phyloP scores from a whole-genome alignment of 2,329 filamentous ascomycete species.

The Simplicillium sp. region DNA sequence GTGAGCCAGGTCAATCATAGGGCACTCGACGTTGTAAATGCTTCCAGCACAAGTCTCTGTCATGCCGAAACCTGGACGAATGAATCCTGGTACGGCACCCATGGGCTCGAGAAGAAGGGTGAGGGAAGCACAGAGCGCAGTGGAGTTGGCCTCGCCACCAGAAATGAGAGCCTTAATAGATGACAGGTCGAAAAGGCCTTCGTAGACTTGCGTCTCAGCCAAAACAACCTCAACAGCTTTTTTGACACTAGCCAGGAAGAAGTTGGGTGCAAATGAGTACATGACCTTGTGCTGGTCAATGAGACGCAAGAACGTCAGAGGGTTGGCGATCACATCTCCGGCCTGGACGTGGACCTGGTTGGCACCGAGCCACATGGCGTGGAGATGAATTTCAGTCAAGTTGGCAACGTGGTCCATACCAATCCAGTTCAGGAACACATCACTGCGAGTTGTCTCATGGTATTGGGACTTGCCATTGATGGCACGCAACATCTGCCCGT shows the following conservation, averaged over 20 bases:
- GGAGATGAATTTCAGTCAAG: conserved; percentile 41
- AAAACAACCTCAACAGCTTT: not conserved
- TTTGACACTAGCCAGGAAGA: conserved; percentile 19
- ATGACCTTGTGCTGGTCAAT: conserved; percentile 29
- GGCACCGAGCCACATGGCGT: conserved; percentile 28
- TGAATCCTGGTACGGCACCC: conserved; percentile 21
- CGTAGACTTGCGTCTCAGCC: too few relatives aligned
- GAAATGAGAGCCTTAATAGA: conserved; percentile 23
- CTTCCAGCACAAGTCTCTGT: conserved; percentile 43
- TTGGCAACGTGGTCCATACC: conserved; percentile 44
- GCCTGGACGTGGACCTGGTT: conserved; percentile 36
- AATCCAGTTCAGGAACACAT: conserved; percentile 37
- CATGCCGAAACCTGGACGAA: conserved; percentile 36
- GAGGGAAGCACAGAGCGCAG: conserved; percentile 18
- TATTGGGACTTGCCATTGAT: conserved; percentile 26
- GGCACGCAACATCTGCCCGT: conserved; percentile 31
- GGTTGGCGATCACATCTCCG: conserved; percentile 28
- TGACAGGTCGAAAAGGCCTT: conserved; percentile 9
- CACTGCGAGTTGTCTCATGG: conserved; percentile 14
- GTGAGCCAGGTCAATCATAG: conserved; percentile 23
- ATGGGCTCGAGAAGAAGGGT: conserved; percentile 17
- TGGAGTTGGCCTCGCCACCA: conserved; percentile 36
- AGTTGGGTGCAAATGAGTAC: conserved; percentile 33
- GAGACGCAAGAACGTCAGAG: conserved; percentile 25
- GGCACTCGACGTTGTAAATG: conserved; percentile 32